Base-by-base conservation (phyloP, 2,329 filamentous ascomycete genomes). In the Cladosporium phlei region DNA sequence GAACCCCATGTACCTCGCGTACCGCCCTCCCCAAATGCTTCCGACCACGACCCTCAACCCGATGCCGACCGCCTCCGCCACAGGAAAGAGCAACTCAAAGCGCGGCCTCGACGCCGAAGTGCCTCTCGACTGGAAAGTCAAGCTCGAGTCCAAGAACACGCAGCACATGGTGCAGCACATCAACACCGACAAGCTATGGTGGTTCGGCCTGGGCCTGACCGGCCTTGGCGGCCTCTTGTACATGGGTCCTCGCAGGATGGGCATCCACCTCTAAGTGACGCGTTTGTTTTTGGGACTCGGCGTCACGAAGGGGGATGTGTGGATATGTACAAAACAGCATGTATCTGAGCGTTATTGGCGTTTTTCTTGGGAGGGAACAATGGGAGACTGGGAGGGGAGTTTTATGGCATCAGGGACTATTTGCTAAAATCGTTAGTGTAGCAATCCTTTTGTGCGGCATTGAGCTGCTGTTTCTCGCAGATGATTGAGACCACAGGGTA, bases 11-110 rank as follows among this genome's bases (percentile, higher is more conserved):
- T 87, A 83, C 64, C 72, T 85, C 35, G 76, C 75, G 52, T 79
- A 75, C 60, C 72, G 66, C 10, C 77, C 81, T 4, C 82, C 83
- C 0, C 68, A 81, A 58, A 87, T 87, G 82, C 75, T 86, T 5
- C 83, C 83, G 2, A 86, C 83, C 3, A 71, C 72, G 9, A 85
- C 80, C 0, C 69, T 87, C 50, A 82, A 85, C 58, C 79, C 82
- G 1, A 69, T 66, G 1, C 61, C 62, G 3, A 65, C 66, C 11
- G 55, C 63, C 9, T 27, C 45, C 1, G 63, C 68, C 3, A 61
- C 64, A 3, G 66, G 61, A 4, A 56, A 55, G 29, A 35, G 45
- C 22, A 64, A 60, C 33, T 48, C 49, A 8, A 59, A 63, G 56
- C 49, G 59, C 19, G 53, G 55, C 9, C 51, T 58, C 10, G 57